Conservation (phyloP, 148 eudicot genomes). For the Drosera capensis region DNA sequence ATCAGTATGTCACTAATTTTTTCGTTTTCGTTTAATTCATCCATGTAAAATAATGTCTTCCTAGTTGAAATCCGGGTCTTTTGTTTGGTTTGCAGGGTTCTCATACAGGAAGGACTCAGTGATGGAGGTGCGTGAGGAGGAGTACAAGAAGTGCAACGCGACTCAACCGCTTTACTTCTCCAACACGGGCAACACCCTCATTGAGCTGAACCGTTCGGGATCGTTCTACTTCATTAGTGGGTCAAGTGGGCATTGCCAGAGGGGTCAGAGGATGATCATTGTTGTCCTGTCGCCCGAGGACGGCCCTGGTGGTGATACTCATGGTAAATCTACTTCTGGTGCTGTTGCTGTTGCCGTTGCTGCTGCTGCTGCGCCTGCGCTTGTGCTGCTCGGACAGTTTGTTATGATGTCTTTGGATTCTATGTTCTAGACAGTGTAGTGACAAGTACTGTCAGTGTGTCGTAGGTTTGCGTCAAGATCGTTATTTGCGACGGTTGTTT, state of each 20-base stretch:
- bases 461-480: too few species aligned
- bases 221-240: constrained; percentile 56
- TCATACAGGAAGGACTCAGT: constrained; percentile 51
- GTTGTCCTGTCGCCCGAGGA: constrained; percentile 18
- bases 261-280: constrained; percentile 46
- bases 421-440: too few species aligned
- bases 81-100: constrained; percentile 16
- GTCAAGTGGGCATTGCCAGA: constrained; percentile 39
- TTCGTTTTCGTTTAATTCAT: background rate
- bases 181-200: constrained; percentile 34
- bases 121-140: constrained; percentile 28
- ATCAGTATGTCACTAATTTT: constrained; percentile 29
- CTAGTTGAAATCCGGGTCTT: background rate
- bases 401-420: too few species aligned
- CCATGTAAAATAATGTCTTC: too few species aligned
- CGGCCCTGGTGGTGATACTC: background rate
- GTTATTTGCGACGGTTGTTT: too few species aligned
- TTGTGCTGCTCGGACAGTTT: background rate
- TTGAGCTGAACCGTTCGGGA: constrained; percentile 26
- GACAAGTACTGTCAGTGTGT: too few species aligned
- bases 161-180: constrained; percentile 31
- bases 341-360: background rate
- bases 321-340: background rate
- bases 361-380: background rate
- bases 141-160: constrained; percentile 36